These are phyloP conservation scores for Mycena latifolia DNA, from an alignment of 768 basidiomycete species.

Conservation along the genomic window DNA sequence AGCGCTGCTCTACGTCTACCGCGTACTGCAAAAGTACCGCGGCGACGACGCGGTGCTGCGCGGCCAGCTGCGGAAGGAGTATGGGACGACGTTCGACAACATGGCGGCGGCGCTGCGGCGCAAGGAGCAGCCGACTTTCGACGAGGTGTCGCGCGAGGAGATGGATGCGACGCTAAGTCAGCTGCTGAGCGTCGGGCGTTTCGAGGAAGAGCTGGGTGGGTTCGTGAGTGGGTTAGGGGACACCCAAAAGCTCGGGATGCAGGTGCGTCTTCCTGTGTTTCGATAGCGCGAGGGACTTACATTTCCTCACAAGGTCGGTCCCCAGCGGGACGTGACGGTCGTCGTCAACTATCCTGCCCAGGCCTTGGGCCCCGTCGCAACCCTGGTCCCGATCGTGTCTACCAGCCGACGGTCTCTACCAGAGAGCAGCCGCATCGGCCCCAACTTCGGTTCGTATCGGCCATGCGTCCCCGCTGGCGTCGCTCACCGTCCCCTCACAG, in stretches of 20 bases:
- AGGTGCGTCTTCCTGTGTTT: conserved; percentile 4
- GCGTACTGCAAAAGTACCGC: conserved; percentile 24
- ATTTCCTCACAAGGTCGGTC: neutral
- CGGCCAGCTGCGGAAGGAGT: conserved; percentile 24
- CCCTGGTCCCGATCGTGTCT: neutral
- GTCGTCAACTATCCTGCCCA: neutral
- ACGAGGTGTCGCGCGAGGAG: conserved; percentile 12
- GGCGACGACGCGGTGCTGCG: conserved; percentile 16
- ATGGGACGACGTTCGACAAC: conserved; percentile 25
- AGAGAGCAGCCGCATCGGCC: neutral
- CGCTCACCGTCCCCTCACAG: neutral
- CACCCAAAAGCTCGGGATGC: neutral
- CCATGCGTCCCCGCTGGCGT: neutral
- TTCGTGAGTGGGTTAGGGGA: conserved; percentile 2
- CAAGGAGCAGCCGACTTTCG: conserved; percentile 6
- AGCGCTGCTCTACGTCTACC: conserved; percentile 28
- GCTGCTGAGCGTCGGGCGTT: conserved; percentile 3
- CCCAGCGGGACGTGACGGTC: conserved; percentile 1
- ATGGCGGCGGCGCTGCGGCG: conserved; percentile 13
- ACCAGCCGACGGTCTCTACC: neutral
- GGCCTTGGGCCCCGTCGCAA: neutral
- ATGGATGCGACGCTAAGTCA: conserved; percentile 12
- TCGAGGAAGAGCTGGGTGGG: conserved; percentile 8
- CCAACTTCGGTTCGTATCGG: conserved; percentile 4
- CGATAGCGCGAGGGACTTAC: neutral